Conservation (phyloP, 1,284 basidiomycete genomes). For the Cryptococcus amylolentus region DNA sequence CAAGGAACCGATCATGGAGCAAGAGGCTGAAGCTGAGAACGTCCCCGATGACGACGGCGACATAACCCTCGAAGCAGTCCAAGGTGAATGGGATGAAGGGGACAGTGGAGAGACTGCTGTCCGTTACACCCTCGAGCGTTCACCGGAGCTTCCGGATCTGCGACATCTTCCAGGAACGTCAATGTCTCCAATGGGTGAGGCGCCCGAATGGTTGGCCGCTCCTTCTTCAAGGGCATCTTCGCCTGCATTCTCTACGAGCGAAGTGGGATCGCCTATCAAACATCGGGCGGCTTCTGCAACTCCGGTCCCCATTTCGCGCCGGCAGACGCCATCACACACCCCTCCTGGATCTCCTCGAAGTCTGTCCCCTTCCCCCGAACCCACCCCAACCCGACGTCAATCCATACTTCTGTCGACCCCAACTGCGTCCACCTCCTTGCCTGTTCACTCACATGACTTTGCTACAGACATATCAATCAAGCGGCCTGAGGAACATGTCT, state of each 20-base stretch:
- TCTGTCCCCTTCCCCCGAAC: too few relatives aligned
- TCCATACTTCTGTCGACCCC: neutral
- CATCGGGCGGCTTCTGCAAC: too few relatives aligned
- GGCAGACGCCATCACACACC: too few relatives aligned
- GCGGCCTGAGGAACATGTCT: neutral
- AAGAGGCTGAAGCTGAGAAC: neutral
- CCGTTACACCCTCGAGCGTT: too few relatives aligned
- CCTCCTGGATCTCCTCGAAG: too few relatives aligned
- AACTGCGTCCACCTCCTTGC: neutral
- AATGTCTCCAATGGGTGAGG: too few relatives aligned
- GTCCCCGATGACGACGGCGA: neutral
- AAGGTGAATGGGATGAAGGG: neutral
- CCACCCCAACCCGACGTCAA: too few relatives aligned
- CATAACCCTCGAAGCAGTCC: neutral
- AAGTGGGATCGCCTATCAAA: too few relatives aligned
- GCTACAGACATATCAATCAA: neutral
- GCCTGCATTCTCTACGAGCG: neutral
- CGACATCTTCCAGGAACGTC: too few relatives aligned
- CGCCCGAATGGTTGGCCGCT: neutral
- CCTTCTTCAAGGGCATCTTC: neutral
- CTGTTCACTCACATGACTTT: neutral
- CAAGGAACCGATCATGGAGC: neutral
- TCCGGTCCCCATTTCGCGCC: too few relatives aligned
- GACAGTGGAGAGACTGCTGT: neutral
- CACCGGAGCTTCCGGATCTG: too few relatives aligned